Base-by-base conservation (phyloP, 768 basidiomycete genomes). In the Russula sp. region DNA sequence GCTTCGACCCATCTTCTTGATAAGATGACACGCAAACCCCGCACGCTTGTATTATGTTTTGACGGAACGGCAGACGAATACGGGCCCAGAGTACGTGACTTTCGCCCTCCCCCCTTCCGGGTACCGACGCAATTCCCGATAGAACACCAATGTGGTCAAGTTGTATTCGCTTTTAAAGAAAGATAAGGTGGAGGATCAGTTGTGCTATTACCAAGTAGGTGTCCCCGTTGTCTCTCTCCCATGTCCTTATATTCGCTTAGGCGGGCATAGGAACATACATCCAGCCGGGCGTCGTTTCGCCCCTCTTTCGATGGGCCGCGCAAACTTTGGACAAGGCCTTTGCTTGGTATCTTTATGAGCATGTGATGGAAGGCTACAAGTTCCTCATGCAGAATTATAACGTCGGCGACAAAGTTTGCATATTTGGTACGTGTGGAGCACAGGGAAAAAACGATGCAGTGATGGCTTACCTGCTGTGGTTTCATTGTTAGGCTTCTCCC, bases 341-440 rank as follows among this genome's bases (percentile, higher is more conserved):
- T 62, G 91, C 90, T 22, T 90, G 87, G 88, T 90, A 86, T 68
- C 76, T 91, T 47, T 84, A 85, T 57, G 79, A 70, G 1, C 89
- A 91, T 73, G 85, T 91, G 27, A 81, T 84, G 74, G 85, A 81
- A 9, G 91, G 91, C 0, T 93, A 92, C 73, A 77, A 75, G 64
- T 92, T 86, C 72, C 74, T 92, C 57, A 91, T 92, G 90, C 79
- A 87, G 64, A 91, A 87, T 68, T 90, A 87, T 70, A 77, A 75
- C n/a, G 68, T 74, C 0, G 91, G 89, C 1, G 89, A 90, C 71
- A 88, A 80, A 71, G 82, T 91, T 37, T 89, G 85, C 69, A 72
- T 91, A 22, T 89, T 90, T 61, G 88, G 87, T 85, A 59, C 31
- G 76, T 44, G 40, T 9, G 7, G 9, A 40, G 35, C 22, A 48